A percentile compares a stretch with the other conserved stretches of the same genome.
Conservation (phyloP, 2,329 filamentous ascomycete species). For the Didymella glomerata region DNA sequence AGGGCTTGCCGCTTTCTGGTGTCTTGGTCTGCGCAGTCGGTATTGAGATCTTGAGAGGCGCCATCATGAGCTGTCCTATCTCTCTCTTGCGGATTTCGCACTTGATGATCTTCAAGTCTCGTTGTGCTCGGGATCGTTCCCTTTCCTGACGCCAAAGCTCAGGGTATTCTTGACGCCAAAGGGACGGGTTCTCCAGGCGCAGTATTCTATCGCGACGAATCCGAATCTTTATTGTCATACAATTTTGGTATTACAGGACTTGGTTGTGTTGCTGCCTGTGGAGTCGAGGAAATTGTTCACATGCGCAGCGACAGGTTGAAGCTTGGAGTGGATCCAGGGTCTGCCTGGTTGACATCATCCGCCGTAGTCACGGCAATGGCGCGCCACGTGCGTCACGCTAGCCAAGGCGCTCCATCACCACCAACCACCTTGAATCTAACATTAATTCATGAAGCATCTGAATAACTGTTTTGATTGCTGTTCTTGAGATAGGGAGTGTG, state of each 20-base stretch:
- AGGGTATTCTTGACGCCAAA: neutral
- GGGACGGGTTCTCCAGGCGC: conserved; percentile 4
- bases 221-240: no score
- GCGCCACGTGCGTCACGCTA: conserved; percentile 22
- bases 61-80: conserved; percentile 44
- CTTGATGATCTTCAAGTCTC: no score
- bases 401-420: neutral
- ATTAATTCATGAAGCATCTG: neutral
- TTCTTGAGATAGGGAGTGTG: neutral
- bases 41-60: conserved; percentile 58
- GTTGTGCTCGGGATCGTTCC: no score
- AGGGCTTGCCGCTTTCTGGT: conserved; percentile 66
- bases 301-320: conserved; percentile 13
- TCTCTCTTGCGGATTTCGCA: no score
- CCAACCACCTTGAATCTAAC: conserved; percentile 1
- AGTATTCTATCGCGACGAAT: neutral
- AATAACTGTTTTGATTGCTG: neutral
- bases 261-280: conserved; percentile 8
- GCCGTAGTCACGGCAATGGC: conserved; percentile 13
- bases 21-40: conserved; percentile 60
- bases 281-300: conserved; percentile 14
- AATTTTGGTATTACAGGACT: neutral
- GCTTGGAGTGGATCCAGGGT: conserved; percentile 18
- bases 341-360: conserved; percentile 23
- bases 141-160: no score